Base-by-base conservation (phyloP, 75 land plant genomes). In the Selaginella tamariscina region DNA sequence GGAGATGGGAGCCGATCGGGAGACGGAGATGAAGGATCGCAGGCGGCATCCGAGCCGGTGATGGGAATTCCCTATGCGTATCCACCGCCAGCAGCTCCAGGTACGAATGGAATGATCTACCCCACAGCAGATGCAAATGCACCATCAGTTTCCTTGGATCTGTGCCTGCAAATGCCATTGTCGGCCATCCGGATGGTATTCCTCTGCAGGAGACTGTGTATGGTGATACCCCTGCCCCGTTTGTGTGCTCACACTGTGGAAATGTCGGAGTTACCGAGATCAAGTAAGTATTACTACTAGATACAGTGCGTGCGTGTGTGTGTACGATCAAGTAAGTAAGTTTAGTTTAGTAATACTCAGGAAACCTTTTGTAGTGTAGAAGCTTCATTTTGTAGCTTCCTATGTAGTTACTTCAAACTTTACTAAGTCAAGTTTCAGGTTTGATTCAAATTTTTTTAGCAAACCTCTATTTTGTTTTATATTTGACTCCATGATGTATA, bases 161-260 rank as follows among this genome's bases (percentile, higher is more conserved):
- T 72, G 55, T 84, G 28, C 97, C 97, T 15, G 80, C 94, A 28
- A 84, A 88, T 75, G 94, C 97, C 26, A 65, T 91, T 24, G 75
- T 66, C 70, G 75, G 69, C 24, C 82, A 80, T 13, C 80, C 86
- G 15, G 75, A 79, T 30, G 94, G 97, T 15, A 81, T 91, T 56
- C 87, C 85, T 1, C 32, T 89, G 72, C 97, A 69, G 60, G 90
- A 91, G 71, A 91, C 97, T 33, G 74, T 88, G 59, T 88, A 32
- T 68, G 73, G 82, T 20, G 97, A 91, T 70, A 88, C 97, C 15
- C 89, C 87, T 0, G 97, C 94, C 1, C 97, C 95, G 31, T 88
- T 88, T 67, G 74, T 74, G 55, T 91, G 97, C 81, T 72, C 80
- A 28, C 78, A 84, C 70, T 91, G 97, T 65, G 87, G 85, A 13